Percentiles rank a stretch among this genome's conserved stretches.
These are phyloP conservation scores for Fomitopsis palustris DNA, from an alignment of 1,284 basidiomycete species.

Conservation along the genomic window DNA sequence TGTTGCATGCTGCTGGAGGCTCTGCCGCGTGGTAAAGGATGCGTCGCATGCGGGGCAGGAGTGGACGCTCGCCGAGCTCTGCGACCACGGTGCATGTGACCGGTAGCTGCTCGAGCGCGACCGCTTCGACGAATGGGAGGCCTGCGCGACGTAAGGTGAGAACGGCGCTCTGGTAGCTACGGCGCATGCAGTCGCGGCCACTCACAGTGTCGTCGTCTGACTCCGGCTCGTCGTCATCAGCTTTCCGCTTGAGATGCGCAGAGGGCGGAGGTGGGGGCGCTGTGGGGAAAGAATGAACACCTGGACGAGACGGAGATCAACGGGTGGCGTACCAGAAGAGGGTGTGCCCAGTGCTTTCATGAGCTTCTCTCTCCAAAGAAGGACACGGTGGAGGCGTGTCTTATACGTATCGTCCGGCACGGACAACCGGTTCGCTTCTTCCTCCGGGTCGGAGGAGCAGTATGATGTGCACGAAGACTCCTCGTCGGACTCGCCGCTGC, in stretches of 20 bases:
- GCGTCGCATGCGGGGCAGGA: slow-evolving; percentile 70
- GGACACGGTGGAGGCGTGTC: slow-evolving; percentile 49
- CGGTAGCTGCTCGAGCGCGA: slow-evolving; percentile 19
- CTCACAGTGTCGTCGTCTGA: slow-evolving; percentile 47
- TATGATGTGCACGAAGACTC: slow-evolving; percentile 55
- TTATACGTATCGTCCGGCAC: slow-evolving; percentile 49
- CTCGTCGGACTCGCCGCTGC: slow-evolving; percentile 31
- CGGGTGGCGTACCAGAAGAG: slow-evolving; percentile 19
- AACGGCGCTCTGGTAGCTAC: slow-evolving; percentile 9
- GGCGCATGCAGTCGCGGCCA: slow-evolving; percentile 13
- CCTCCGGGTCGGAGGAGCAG: slow-evolving; percentile 56
- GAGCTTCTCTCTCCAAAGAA: slow-evolving; percentile 55
- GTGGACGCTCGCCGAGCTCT: slow-evolving; percentile 29
- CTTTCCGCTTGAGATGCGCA: slow-evolving; percentile 41
- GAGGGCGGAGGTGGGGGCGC: slow-evolving; percentile 17
- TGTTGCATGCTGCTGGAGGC: slow-evolving; percentile 55
- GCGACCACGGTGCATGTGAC: slow-evolving; percentile 17
- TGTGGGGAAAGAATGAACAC: slow-evolving; percentile 6
- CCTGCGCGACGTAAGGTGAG: slow-evolving; percentile 27
- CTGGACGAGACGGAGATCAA: slow-evolving; percentile 6
- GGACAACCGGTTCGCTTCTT: slow-evolving; percentile 25
- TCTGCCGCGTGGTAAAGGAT: slow-evolving; percentile 52
- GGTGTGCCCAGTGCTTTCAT: slow-evolving; percentile 25
- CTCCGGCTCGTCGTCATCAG: slow-evolving; percentile 33
- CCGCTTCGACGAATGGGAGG: slow-evolving; percentile 46